Conservation (phyloP, 306 rosid genomes). For the Castanopsis chinensis region DNA sequence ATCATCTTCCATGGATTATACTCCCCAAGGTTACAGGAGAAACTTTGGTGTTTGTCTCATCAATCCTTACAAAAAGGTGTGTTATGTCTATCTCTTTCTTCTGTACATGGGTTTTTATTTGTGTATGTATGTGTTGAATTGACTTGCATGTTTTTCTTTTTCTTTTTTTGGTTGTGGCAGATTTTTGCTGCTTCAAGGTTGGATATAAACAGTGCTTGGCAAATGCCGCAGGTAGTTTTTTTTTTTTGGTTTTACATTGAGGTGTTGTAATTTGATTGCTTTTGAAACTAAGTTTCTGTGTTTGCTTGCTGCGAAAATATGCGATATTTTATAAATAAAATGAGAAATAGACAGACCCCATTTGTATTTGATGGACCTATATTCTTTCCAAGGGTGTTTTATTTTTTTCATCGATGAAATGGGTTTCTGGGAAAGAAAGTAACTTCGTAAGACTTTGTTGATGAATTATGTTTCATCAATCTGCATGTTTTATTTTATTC, state of each 20-base stretch:
- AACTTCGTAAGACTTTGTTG: too few relatives aligned
- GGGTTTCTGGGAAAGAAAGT: too few relatives aligned
- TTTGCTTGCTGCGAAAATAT: not conserved
- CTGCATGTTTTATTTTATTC: too few relatives aligned
- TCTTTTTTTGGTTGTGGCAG: constrained; percentile 3
- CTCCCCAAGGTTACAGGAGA: constrained; percentile 80
- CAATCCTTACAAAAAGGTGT: constrained; percentile 65
- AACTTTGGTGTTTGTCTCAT: constrained; percentile 84
- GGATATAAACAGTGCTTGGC: constrained; percentile 77
- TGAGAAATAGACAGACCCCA: not conserved
- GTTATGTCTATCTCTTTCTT: not conserved
- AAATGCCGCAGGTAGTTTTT: constrained; percentile 85
- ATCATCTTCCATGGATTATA: constrained; percentile 59
- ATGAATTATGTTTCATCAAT: too few relatives aligned
- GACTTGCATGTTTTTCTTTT: not conserved
- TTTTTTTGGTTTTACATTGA: not conserved
- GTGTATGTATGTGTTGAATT: not conserved
- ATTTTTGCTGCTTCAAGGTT: constrained; percentile 80
- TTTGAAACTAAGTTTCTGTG: not conserved
- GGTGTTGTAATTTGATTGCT: not conserved
- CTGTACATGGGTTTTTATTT: not conserved
- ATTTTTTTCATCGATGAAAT: not conserved
- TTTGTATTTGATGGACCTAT: not conserved
- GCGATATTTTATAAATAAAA: not conserved
- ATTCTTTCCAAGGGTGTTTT: not conserved